Evolutionary conservation across 441 rosid genomes (phyloP), one percentile per base, ranked within the genome.

Genomic region (Macaranga tanarius): DNA sequence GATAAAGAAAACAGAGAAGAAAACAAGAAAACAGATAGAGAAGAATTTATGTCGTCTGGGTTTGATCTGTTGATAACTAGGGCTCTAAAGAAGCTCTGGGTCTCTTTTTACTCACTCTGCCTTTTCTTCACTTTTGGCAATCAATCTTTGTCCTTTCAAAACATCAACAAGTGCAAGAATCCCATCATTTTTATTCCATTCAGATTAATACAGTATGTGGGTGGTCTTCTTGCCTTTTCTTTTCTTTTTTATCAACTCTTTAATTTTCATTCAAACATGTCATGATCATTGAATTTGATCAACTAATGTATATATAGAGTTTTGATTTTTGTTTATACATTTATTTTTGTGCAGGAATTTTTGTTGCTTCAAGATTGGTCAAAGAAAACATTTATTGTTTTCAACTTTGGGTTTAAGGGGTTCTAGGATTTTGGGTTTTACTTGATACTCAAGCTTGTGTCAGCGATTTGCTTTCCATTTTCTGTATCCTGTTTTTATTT

Each of bases 61-160:
- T 71, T 69, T 83, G 76, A 71, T 81, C 75, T 76, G 62, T 67
- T 71, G 19, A 55, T 17, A 26, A 62, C 80, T 56, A 69, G 88
- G 71, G 88, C 86, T 81, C 67, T 23, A 3, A 63, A 57, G 48
- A 74, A 76, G 86, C 86, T 83, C 86, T 79, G 84, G 70, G 31
- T 75, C 25, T 69, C 40, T 20, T 19, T 62, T 58, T 60, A 1
- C 59, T 62, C 71, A 23, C 59, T 64, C 34, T 31, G 38, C 38
- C 5, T 31, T 31, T 31, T 62, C 23, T 44, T 70, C 76, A 25
- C 28, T 50, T 42, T 44, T 72, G 63, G 70, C 78, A 67, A 60
- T 73, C 81, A 20, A 6, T 73, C 63, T 55, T 57, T 66, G 65
- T 65, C 80, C 69, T 60, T 44, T 16, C 66, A 57, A 40, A 70